Base-by-base conservation (phyloP, 2,329 filamentous ascomycete species). In the Xylaria polymorpha region DNA sequence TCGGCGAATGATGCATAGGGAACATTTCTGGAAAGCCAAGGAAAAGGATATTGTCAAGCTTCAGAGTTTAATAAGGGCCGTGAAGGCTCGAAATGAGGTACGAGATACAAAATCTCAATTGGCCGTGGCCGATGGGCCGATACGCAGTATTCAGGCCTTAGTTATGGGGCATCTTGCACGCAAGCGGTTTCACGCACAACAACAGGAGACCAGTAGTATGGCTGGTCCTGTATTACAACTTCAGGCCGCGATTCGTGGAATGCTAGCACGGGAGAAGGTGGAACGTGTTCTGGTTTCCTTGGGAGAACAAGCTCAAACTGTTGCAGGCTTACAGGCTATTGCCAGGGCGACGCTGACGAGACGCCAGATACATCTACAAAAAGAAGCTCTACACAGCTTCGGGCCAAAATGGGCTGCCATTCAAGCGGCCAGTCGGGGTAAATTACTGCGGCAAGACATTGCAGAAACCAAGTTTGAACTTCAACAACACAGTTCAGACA, bases 1-100 rank as follows among this genome's bases (percentile, higher is more conserved):
- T 69, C 86, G 84, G 60, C 85, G 86, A 46, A 84, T 92, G 76
- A 82, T 83, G 70, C 85, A 87, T 48, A 88, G 90, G 68, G 88
- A 93, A 73, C 81, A 87, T 65, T 86, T 90, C 77, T 93, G 90
- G 88, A 89, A 90, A 76, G 87, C 87, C 61, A 87, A 90, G 64
- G 92, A 95, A 79, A 84, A 85, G 6, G 88, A 93, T 69, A 86
- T 98, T 55, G 81, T 96, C 69, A 89, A 90, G 75, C 83, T 99
- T 14, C 96, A 99, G 80, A 97, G 90, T 78, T 84, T 97, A 56
- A 87, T 94, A 77, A 86, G 92, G 75, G 92, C 91, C 25, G 87
- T 86, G 68, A 92, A 90, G 77, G 86, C 85, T 71, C 87, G 89
- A 70, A 80, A 86, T 72, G 83, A 90, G 82, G 83, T 90, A 80